phyloP scores from a whole-genome alignment of 2,329 filamentous ascomycete species.

The Periconia digitata region DNA sequence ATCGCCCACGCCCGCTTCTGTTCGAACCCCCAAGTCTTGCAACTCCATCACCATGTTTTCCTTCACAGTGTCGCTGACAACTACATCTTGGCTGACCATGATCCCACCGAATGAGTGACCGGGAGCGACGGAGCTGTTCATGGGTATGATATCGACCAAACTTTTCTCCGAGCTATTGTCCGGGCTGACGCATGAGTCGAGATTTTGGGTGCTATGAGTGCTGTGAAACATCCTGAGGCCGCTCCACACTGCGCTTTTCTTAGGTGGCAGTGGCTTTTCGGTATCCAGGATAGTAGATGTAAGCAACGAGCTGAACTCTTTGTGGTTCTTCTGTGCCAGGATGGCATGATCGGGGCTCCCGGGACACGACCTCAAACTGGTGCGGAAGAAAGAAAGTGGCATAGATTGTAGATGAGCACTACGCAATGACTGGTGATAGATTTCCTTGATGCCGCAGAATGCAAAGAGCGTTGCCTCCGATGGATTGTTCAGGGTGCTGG shows the following conservation, averaged over 20 bases:
- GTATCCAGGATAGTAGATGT: constrained; percentile 10
- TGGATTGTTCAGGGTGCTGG: constrained; percentile 24
- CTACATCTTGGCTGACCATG: constrained; percentile 42
- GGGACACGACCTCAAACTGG: constrained; percentile 46
- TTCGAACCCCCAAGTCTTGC: constrained; percentile 34
- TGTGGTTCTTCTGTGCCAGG: constrained; percentile 48
- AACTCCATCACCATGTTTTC: constrained; percentile 27
- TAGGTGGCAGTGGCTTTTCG: constrained; percentile 4
- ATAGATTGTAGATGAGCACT: constrained; percentile 36
- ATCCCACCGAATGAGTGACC: constrained; percentile 38
- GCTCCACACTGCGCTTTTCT: constrained; percentile 17
- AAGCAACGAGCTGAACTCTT: constrained; percentile 48
- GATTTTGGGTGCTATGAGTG: constrained; percentile 7
- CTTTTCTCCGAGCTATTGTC: constrained; percentile 37
- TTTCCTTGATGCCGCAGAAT: constrained; percentile 49
- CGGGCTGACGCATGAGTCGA: constrained; percentile 17
- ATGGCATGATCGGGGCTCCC: constrained; percentile 50
- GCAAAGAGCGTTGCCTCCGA: constrained; percentile 44
- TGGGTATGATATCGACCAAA: constrained; percentile 16
- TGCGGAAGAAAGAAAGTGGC: constrained; percentile 50
- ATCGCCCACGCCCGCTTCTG: constrained; percentile 35
- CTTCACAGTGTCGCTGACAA: constrained; percentile 29
- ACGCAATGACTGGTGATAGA: constrained; percentile 40
- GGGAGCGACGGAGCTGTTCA: constrained; percentile 5
- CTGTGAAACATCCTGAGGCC: constrained; percentile 13